These are phyloP conservation scores for Craspedostauros australis DNA, from an alignment of 108 stramenopile species.

Conservation along the genomic window DNA sequence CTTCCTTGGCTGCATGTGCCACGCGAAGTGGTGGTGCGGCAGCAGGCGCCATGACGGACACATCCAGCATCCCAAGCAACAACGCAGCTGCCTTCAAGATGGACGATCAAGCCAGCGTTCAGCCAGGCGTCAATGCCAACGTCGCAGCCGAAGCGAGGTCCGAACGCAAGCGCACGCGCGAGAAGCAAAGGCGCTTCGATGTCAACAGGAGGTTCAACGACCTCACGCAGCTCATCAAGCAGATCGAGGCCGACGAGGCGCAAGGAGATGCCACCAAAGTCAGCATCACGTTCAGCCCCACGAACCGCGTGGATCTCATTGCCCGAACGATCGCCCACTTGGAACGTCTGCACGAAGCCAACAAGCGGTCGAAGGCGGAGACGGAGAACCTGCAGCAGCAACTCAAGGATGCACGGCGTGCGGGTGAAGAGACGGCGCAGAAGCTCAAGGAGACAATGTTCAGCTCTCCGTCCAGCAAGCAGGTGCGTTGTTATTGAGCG, in stretches of 20 bases:
- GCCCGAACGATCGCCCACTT: conserved; percentile 56
- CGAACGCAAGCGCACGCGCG: conserved; percentile 74
- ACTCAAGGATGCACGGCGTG: conserved; percentile 44
- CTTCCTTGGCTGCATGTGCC: background rate
- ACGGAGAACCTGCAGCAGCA: conserved; percentile 47
- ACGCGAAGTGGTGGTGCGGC: background rate
- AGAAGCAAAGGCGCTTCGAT: conserved; percentile 71
- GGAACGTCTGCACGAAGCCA: conserved; percentile 30
- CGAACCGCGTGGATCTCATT: conserved; percentile 82
- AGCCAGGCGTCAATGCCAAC: background rate
- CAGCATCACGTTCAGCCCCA: conserved; percentile 31
- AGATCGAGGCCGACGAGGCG: conserved; percentile 53
- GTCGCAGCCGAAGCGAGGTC: conserved; percentile 47
- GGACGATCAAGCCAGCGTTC: background rate
- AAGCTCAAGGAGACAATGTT: conserved; percentile 34
- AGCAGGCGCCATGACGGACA: background rate
- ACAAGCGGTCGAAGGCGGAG: conserved; percentile 34
- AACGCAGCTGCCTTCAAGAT: background rate
- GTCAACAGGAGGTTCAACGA: conserved; percentile 69
- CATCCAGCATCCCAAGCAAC: background rate
- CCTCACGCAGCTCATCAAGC: conserved; percentile 53
- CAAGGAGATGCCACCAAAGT: conserved; percentile 10
- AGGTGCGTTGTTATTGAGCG: too few relatives aligned
- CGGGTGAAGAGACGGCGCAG: conserved; percentile 42
- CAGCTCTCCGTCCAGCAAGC: conserved; percentile 7